Evolutionary conservation across 768 basidiomycete genomes (phyloP), one percentile per base, ranked within the genome.

Genomic region (Brasilioporus rufonigricans): DNA sequence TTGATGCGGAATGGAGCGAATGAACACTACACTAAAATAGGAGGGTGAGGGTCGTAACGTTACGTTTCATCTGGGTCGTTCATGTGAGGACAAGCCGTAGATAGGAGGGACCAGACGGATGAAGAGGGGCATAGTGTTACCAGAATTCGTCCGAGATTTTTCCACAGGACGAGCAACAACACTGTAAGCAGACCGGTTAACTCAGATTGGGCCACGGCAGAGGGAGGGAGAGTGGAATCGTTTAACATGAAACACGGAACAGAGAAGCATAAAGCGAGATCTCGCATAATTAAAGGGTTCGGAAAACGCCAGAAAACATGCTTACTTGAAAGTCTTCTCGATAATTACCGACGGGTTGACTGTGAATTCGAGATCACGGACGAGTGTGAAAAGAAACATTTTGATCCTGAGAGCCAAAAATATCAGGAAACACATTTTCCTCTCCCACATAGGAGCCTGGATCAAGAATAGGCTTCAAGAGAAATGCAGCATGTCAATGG

Each of bases 311-410:
- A 66, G 44, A 26, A 52, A 52, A 56, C 29, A 33, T 57, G 38
- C 82, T 74, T 65, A 86, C 83, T 84, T 84, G 66, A 82, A 75
- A 45, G 76, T 80, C 74, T 85, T 85, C 74, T 85, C 81, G 60
- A 84, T 79, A 60, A 82, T 76, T 60, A 82, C 68, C 49, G 72
- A 67, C 24, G 78, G 74, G 62, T 82, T 80, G 21, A 78, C 72
- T 44, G 75, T 67, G 71, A 83, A 81, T 62, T 80, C 79, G 50
- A 84, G 69, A 70, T 85, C 82, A 61, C 77, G 77, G 44, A 85
- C 48, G 45, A 86, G 76, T 43, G 80, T 77, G 68, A 76, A 83
- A 57, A 85, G 71, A 62, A 85, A 84, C 35, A 80, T 75, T 67
- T 85, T 85, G 68, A 86, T 84, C 73, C 83, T 85, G 63, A 26